Conservation (phyloP, 306 rosid species). For the Hippophae tibetana region DNA sequence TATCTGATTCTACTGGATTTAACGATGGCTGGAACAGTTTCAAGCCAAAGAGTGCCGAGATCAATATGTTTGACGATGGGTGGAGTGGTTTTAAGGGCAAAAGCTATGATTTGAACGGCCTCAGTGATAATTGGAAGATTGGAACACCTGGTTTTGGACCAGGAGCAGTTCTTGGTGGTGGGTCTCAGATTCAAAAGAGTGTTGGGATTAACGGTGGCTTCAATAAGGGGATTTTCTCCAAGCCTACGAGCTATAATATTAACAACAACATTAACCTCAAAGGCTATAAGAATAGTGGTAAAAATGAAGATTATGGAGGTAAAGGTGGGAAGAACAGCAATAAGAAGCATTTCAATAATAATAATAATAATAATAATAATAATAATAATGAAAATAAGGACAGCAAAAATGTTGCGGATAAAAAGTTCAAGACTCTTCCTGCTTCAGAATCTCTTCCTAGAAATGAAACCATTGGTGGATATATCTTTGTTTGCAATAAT, state of each 20-base stretch:
- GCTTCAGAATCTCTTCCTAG: conserved; percentile 70
- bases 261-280: conserved; percentile 28
- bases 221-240: conserved; percentile 69
- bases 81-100: conserved; percentile 22
- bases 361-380: conserved; percentile 30
- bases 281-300: conserved; percentile 36
- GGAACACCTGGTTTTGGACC: conserved; percentile 6
- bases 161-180: conserved; percentile 19
- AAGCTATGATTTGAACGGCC: conserved; percentile 12
- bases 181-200: conserved; percentile 20
- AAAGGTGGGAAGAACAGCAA: conserved; percentile 31
- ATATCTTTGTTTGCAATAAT: conserved; percentile 89
- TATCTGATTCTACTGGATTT: conserved; percentile 14
- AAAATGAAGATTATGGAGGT: conserved; percentile 31
- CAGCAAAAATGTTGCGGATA: conserved; percentile 35
- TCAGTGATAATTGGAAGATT: conserved; percentile 21
- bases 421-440: conserved; percentile 77
- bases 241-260: conserved; percentile 25
- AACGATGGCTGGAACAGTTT: conserved; percentile 27
- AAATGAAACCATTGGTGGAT: conserved; percentile 77
- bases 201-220: conserved; percentile 47
- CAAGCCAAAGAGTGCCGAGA: conserved; percentile 15
- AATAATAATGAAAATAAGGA: conserved; percentile 45
- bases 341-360: neutral
- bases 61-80: conserved; percentile 20